Evolutionary conservation across 768 basidiomycete genomes (phyloP).

Genomic region (Sutorius australiensis): DNA sequence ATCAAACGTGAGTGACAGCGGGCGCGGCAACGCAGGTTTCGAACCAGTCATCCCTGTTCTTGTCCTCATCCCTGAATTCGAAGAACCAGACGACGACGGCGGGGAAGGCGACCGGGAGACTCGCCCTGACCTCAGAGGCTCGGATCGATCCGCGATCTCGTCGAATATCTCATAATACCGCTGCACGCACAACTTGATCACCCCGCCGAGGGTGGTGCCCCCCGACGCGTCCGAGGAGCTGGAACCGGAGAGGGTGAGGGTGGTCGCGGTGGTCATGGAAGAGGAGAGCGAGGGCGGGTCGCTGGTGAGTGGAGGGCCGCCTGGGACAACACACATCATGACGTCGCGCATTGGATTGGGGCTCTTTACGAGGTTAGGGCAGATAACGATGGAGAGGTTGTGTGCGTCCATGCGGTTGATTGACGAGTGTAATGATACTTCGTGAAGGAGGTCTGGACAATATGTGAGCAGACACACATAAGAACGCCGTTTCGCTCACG

Average conservation of each 20-base stretch:
- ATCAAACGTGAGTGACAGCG: slow-evolving; percentile 35
- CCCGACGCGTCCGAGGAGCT: slow-evolving; percentile 34
- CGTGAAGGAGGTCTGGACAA: slow-evolving; percentile 67
- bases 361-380: slow-evolving; percentile 75
- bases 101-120: slow-evolving; percentile 30
- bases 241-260: slow-evolving; percentile 4
- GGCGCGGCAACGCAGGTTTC: slow-evolving; percentile 12
- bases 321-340: slow-evolving; percentile 64
- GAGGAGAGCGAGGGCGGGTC: slow-evolving; percentile 24
- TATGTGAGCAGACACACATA: slow-evolving; percentile 6
- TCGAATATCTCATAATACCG: slow-evolving; percentile 86
- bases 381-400: slow-evolving; percentile 76
- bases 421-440: slow-evolving; percentile 64
- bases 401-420: slow-evolving; percentile 79
- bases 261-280: slow-evolving; percentile 12
- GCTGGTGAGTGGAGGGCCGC: slow-evolving; percentile 38
- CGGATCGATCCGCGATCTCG: slow-evolving; percentile 68
- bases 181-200: slow-evolving; percentile 75
- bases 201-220: slow-evolving; percentile 61
- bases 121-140: slow-evolving; percentile 40
- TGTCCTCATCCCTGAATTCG: background rate
- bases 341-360: slow-evolving; percentile 68
- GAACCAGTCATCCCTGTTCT: background rate
- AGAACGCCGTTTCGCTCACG: slow-evolving; percentile 39
- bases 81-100: slow-evolving; percentile 21